phyloP scores from a whole-genome alignment of 108 stramenopile genomes.

The Discostella stelligeroides region DNA sequence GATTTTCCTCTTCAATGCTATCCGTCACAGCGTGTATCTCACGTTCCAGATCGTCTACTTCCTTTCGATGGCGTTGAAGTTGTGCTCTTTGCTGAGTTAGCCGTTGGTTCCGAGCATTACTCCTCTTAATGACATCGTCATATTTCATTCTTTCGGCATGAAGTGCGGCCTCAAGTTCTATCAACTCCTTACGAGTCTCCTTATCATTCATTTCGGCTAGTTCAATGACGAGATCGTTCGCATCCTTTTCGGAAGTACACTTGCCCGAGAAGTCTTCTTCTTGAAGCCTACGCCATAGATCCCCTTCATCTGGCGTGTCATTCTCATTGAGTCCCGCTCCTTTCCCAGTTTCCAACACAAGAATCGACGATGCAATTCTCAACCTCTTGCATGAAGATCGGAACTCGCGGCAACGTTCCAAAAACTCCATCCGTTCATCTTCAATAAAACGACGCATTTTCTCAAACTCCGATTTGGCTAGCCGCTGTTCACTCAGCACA shows the following conservation, averaged over 20 bases:
- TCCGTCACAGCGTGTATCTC: constrained; percentile 19
- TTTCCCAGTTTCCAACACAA: constrained; percentile 36
- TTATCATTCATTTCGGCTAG: constrained; percentile 32
- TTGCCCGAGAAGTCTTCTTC: constrained; percentile 28
- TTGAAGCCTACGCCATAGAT: constrained; percentile 41
- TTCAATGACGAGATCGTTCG: constrained; percentile 27
- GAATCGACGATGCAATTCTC: constrained; percentile 40
- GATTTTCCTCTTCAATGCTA: constrained; percentile 31
- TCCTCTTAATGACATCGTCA: constrained; percentile 27
- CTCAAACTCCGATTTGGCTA: constrained; percentile 20
- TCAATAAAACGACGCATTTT: constrained; percentile 31
- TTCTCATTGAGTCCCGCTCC: not conserved
- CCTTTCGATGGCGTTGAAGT: constrained; percentile 41
- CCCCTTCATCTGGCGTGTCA: constrained; percentile 18
- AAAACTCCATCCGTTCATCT: constrained; percentile 28
- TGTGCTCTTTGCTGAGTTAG: constrained; percentile 47
- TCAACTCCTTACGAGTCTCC: constrained; percentile 25
- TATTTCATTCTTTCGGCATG: constrained; percentile 29
- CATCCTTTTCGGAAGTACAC: constrained; percentile 5
- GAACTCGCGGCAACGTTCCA: constrained; percentile 49
- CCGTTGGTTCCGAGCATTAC: constrained; percentile 35
- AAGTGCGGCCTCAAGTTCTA: constrained; percentile 39
- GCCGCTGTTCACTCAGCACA: constrained; percentile 22
- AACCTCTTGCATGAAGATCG: constrained; percentile 37
- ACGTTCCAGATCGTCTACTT: constrained; percentile 42